Evolutionary conservation across 2,329 filamentous ascomycete genomes (phyloP).

Genomic region (Colletotrichum orchidophilum): DNA sequence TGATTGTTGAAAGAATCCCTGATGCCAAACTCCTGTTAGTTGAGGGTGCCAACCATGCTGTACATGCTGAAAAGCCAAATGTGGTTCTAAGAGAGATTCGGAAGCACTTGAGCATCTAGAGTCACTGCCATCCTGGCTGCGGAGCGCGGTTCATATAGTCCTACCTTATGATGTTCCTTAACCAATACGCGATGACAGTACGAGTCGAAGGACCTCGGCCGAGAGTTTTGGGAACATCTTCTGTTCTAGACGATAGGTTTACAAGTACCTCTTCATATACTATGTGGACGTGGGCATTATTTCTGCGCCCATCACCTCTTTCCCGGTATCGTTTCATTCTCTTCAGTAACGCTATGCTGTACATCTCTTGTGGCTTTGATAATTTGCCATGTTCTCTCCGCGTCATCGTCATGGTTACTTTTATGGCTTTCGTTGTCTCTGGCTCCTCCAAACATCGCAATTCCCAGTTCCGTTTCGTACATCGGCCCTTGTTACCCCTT

Average conservation of each 20-base stretch:
- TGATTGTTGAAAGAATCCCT: slow-evolving; percentile 42
- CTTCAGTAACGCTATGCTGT: neutral
- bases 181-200: neutral
- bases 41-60: slow-evolving; percentile 46
- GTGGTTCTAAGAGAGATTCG: slow-evolving; percentile 41
- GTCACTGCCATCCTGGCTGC: too few species aligned
- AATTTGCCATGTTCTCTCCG: neutral
- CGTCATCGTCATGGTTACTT: neutral
- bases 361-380: neutral
- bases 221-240: neutral
- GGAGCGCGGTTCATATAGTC: too few species aligned
- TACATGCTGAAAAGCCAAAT: slow-evolving; percentile 46
- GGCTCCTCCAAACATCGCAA: neutral
- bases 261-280: neutral
- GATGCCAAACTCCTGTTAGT: slow-evolving; percentile 42
- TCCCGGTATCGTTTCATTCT: too few species aligned
- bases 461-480: neutral
- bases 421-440: neutral
- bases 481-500: neutral
- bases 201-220: neutral
- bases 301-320: neutral
- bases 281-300: neutral
- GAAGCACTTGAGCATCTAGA: slow-evolving; percentile 20
- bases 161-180: too few species aligned
- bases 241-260: neutral